phyloP scores from a whole-genome alignment of 352 stramenopile genomes.

The Globisporangium cystogenes region DNA sequence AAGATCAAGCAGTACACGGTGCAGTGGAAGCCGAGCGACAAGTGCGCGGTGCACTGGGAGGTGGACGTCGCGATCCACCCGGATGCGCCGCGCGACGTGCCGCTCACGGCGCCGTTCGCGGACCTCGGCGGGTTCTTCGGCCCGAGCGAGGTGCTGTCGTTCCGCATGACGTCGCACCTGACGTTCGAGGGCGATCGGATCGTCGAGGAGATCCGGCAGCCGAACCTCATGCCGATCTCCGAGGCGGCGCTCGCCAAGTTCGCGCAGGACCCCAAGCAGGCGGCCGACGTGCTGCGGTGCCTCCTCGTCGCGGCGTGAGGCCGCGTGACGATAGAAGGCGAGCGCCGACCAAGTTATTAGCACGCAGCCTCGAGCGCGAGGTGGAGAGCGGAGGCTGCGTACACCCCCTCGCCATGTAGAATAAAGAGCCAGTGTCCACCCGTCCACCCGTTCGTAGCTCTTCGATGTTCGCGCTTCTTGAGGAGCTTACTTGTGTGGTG shows the following conservation, averaged over 20 bases:
- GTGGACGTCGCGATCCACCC: conserved; percentile 52
- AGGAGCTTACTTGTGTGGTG: no score
- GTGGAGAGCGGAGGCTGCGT: no score
- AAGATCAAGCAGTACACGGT: conserved; percentile 82
- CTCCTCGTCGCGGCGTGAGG: conserved; percentile 29
- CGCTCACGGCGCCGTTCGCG: conserved; percentile 56
- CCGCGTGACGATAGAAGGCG: no score
- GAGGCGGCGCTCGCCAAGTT: conserved; percentile 48
- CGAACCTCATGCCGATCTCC: conserved; percentile 59
- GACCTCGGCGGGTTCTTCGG: conserved; percentile 49
- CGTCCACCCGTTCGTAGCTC: no score
- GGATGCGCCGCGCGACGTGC: conserved; percentile 44
- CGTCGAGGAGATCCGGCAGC: conserved; percentile 69
- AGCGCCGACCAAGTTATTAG: no score
- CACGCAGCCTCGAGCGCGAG: no score
- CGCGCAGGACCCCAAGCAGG: conserved; percentile 44
- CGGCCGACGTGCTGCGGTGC: conserved; percentile 46
- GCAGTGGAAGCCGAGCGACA: conserved; percentile 74
- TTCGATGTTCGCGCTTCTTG: no score
- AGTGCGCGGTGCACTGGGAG: conserved; percentile 73
- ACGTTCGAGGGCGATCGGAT: conserved; percentile 80
- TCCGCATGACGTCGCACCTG: conserved; percentile 72
- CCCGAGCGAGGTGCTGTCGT: conserved; percentile 47
- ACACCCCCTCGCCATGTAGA: neutral
- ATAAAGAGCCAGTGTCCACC: neutral